Evolutionary conservation across 805 yeast genomes (phyloP), one percentile per base, ranked within the genome.

Genomic region (Ogataea allantospora): DNA sequence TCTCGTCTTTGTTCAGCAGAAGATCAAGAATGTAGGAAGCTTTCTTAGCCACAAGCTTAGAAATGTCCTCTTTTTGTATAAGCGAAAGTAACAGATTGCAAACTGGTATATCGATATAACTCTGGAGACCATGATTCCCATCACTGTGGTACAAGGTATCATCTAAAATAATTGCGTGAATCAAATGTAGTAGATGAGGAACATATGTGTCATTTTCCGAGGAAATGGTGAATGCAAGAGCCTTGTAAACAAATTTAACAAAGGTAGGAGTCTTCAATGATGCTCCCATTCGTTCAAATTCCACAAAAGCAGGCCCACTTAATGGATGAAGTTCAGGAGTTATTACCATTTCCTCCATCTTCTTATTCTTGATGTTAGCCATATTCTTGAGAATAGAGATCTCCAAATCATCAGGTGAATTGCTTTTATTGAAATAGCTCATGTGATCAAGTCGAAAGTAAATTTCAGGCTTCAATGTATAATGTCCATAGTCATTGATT

Each of bases 401-500:
- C 2, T 75, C 68, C 27, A 80, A 67, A 25, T 74, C 73, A 43
- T 77, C 80, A 30, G 72, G 66, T 42, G 78, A 73, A 25, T 63
- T 58, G 5, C 65, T 68, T 27, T 73, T 78, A 40, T 71, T 60
- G 44, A 66, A 64, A 13, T 73, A 51, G 47, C 69, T 70, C 42
- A 79, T 58, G 2, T 87, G 87, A 56, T 85, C 93, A 38, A 83
- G 60, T 2, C 60, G 55, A 8, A 66, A 58, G 44, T 64, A 71
- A 7, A 65, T 44, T 2, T 63, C 58, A 9, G 69, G 65, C 46
- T 77, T 83, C 50, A 85, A 63, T 16, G 75, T 63, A 56, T 81
- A 85, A 30, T 73, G 71, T 15, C 95, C 95, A 43, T 76, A 72
- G 52, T 82, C 91, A 24, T 69, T 70, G 27, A 80, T 59, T 3